Evolutionary conservation across 2,329 filamentous ascomycete species (phyloP).

Genomic region (Tolypocladium ovalisporum): DNA sequence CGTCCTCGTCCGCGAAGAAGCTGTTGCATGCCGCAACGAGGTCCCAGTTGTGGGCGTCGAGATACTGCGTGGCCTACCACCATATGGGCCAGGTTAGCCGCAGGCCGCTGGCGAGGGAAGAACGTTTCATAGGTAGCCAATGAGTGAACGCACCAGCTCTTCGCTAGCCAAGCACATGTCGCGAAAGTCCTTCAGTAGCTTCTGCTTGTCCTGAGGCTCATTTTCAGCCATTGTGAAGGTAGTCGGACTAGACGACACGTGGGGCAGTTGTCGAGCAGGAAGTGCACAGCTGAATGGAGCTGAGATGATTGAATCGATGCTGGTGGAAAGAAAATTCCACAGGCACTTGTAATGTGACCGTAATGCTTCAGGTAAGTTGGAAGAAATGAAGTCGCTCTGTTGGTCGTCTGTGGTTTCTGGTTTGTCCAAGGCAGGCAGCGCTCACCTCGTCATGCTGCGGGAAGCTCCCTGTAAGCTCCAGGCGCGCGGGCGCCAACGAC

Average conservation of each 20-base stretch:
- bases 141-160: constrained; percentile 13
- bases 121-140: background rate
- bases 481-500: background rate
- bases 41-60: constrained; percentile 30
- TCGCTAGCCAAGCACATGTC: constrained; percentile 14
- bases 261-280: background rate
- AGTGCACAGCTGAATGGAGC: background rate
- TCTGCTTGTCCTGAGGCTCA: constrained; percentile 9
- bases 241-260: background rate
- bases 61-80: constrained; percentile 53
- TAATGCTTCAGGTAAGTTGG: background rate
- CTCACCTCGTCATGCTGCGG: constrained; percentile 8
- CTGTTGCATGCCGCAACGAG: constrained; percentile 38
- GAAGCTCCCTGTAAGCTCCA: constrained; percentile 1
- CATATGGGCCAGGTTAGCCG: background rate
- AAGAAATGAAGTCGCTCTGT: background rate
- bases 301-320: background rate
- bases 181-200: constrained; percentile 17
- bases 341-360: background rate
- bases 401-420: background rate
- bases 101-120: too few species aligned
- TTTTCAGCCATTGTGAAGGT: constrained; percentile 17
- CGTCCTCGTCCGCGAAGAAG: constrained; percentile 49
- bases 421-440: constrained; percentile 3
- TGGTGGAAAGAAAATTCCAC: background rate